Evolutionary conservation across 2,329 filamentous ascomycete genomes (phyloP).

Genomic region (Hawksworthiomyces lignivorus): DNA sequence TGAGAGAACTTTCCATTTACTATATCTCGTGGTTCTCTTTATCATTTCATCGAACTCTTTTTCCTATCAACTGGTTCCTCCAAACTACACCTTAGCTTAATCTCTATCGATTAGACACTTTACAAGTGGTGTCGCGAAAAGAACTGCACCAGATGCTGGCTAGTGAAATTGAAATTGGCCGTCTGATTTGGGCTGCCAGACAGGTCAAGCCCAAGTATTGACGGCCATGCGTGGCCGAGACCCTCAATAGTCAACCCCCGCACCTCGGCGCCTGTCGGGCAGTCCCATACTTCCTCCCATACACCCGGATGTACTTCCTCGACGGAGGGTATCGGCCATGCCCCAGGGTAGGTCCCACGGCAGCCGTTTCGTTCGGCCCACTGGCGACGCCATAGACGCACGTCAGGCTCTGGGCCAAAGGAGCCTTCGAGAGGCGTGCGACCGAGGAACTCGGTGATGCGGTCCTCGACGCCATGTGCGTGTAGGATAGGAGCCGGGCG

Average conservation of each 20-base stretch:
- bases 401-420: slow-evolving; percentile 10
- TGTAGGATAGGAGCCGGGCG: slow-evolving; percentile 8
- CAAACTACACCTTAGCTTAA: too few species aligned
- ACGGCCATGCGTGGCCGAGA: slow-evolving; percentile 10
- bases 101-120: too few species aligned
- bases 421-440: slow-evolving; percentile 8
- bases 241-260: slow-evolving; percentile 7
- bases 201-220: slow-evolving; percentile 8
- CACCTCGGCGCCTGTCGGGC: slow-evolving; percentile 7
- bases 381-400: slow-evolving; percentile 9
- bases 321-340: slow-evolving; percentile 2
- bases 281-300: slow-evolving; percentile 12
- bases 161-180: slow-evolving; percentile 10
- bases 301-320: slow-evolving; percentile 5
- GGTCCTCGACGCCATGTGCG: slow-evolving; percentile 10
- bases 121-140: slow-evolving; percentile 9
- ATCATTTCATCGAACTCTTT: too few species aligned
- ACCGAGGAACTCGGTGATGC: slow-evolving; percentile 8
- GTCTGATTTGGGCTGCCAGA: slow-evolving; percentile 10
- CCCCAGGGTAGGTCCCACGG: background rate
- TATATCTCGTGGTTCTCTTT: too few species aligned
- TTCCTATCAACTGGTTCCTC: too few species aligned
- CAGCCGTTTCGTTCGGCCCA: slow-evolving; percentile 11
- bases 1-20: too few species aligned
- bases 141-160: slow-evolving; percentile 12